Evolutionary conservation across 495 filamentous ascomycete species (phyloP).

Genomic region (Collariella sp.): DNA sequence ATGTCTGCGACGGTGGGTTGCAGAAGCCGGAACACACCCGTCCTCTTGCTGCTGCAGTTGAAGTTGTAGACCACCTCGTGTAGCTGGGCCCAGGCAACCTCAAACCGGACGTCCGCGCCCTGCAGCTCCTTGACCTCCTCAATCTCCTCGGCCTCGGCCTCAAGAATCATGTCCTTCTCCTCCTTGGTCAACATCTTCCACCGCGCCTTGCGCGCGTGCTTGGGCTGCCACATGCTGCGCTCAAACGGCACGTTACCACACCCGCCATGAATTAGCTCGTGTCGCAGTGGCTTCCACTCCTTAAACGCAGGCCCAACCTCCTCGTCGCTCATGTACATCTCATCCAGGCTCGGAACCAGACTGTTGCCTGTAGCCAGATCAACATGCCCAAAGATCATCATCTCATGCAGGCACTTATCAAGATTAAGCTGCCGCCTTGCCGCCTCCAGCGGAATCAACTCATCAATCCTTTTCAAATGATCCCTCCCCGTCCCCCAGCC

Average conservation of each 20-base stretch:
- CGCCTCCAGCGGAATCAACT: conserved; percentile 46
- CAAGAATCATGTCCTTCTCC: conserved; percentile 22
- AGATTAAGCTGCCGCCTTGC: conserved; percentile 39
- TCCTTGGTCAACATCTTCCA: conserved; percentile 22
- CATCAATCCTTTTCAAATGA: conserved; percentile 46
- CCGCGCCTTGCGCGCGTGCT: conserved; percentile 28
- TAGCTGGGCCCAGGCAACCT: background rate
- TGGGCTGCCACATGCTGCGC: conserved; percentile 25
- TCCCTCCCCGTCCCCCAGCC: conserved; percentile 38
- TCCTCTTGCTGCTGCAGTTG: background rate
- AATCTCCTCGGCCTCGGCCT: conserved; percentile 19
- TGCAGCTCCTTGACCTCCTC: conserved; percentile 3
- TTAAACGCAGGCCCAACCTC: conserved; percentile 15
- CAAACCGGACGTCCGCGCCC: background rate
- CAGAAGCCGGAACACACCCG: background rate
- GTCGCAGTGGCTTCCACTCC: background rate
- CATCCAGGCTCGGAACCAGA: conserved; percentile 29
- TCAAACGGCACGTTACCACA: conserved; percentile 30
- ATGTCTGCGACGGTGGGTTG: background rate
- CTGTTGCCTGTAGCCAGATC: conserved; percentile 35
- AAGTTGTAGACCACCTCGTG: background rate
- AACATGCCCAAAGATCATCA: conserved; percentile 50
- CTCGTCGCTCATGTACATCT: conserved; percentile 41
- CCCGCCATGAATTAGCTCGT: conserved; percentile 14
- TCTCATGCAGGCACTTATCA: conserved; percentile 33